These are phyloP conservation scores for Cylindrotheca fusiformis DNA, from an alignment of 108 stramenopile genomes.

Conservation along the genomic window DNA sequence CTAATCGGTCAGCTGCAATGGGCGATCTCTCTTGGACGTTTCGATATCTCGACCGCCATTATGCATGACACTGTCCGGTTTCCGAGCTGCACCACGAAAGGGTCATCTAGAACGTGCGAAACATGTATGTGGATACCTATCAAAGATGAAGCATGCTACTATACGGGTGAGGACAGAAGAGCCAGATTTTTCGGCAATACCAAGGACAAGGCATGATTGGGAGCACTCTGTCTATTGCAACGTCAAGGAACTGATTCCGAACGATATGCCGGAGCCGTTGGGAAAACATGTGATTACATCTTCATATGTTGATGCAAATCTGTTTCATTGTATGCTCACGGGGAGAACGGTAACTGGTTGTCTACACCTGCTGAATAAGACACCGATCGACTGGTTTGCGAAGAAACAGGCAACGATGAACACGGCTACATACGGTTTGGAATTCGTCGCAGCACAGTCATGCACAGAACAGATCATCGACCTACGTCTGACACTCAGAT, in stretches of 20 bases:
- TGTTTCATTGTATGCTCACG: slow-evolving; percentile 7
- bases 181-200: no score
- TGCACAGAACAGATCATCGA: slow-evolving; percentile 15
- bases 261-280: slow-evolving; percentile 12
- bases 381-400: slow-evolving; percentile 29
- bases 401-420: slow-evolving; percentile 13
- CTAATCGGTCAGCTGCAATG: slow-evolving; percentile 30
- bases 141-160: slow-evolving; percentile 5
- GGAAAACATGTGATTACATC: slow-evolving; percentile 18
- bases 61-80: slow-evolving; percentile 20
- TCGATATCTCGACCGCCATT: slow-evolving; percentile 28
- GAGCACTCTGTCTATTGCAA: neutral
- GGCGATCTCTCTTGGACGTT: slow-evolving; percentile 25
- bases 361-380: slow-evolving; percentile 31
- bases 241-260: neutral
- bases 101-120: slow-evolving; percentile 32
- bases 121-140: slow-evolving; percentile 24
- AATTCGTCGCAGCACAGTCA: slow-evolving; percentile 21
- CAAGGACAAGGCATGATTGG: slow-evolving; percentile 3
- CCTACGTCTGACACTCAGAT: slow-evolving; percentile 12
- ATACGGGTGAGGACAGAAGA: slow-evolving; percentile 10
- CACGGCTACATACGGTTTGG: slow-evolving; percentile 25
- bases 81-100: slow-evolving; percentile 21
- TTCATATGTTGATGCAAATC: no score
- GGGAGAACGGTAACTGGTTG: slow-evolving; percentile 26